phyloP scores from a whole-genome alignment of 495 filamentous ascomycete genomes.

The Echria macrotheca region DNA sequence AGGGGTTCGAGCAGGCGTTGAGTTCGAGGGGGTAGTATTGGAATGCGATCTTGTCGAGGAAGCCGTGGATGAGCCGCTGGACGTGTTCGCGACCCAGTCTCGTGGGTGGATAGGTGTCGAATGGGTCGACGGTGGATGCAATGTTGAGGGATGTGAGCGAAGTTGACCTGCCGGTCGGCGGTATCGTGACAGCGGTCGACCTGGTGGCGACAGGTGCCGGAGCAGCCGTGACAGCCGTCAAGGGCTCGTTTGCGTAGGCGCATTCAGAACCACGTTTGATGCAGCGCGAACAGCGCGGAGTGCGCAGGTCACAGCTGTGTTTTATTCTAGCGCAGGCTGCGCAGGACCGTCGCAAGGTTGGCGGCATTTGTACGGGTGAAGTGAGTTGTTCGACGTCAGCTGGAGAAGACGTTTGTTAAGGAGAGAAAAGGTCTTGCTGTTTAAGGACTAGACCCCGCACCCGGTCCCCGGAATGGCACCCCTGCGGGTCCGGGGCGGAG shows the following conservation, averaged over 20 bases:
- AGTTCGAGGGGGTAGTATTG: conserved; percentile 51
- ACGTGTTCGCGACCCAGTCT: conserved; percentile 41
- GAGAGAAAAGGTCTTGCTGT: too few species aligned
- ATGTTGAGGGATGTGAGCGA: too few species aligned
- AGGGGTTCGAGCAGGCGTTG: conserved; percentile 43
- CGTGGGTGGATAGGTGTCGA: conserved; percentile 47
- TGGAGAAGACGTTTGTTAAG: neutral
- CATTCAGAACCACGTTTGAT: conserved; percentile 38
- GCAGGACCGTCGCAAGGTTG: conserved; percentile 47
- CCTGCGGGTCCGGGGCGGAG: neutral
- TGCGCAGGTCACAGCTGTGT: conserved; percentile 43
- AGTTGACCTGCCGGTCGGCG: too few species aligned
- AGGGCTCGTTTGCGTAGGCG: conserved; percentile 45
- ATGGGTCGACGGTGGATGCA: conserved; percentile 38
- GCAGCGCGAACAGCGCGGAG: conserved; percentile 47
- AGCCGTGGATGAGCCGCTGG: conserved; percentile 43
- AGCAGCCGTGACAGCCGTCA: conserved; percentile 14
- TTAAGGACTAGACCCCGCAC: too few species aligned
- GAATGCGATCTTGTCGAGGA: conserved; percentile 49
- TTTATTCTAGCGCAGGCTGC: conserved; percentile 45
- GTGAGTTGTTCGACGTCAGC: neutral
- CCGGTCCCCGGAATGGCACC: neutral
- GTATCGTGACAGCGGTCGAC: neutral
- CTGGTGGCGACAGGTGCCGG: neutral
- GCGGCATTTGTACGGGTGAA: conserved; percentile 31